Base-by-base conservation (phyloP, 306 rosid species). In the Gynostemma pentaphyllum region DNA sequence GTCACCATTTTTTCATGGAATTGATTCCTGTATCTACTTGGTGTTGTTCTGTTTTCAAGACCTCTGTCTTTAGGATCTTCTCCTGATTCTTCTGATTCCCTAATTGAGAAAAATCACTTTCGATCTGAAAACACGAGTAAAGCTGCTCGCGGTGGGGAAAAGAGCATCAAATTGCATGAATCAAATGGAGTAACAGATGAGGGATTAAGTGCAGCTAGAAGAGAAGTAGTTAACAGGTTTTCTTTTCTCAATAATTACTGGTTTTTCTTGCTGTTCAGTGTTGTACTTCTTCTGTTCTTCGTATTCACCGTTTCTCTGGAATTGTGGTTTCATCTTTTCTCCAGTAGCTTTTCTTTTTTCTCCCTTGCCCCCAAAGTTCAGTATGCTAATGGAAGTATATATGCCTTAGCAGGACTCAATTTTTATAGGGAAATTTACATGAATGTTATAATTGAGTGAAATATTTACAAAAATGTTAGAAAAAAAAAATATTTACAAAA, bases 211-310 rank as follows among this genome's bases (percentile, higher is more conserved):
- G 47, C 47, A 21, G 32, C 46, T 32, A 13, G 34, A 36, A 34
- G n/a, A 56, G 45, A 18, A 57, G 29, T 12, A 37, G 16, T 59
- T 59, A 59, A 59, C 47, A 37, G 32, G 32, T 59, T 37, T 56
- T 37, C 28, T 54, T 37, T 37, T 37, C 30, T 19, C 32, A 59
- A 3, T 59, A 12, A 15, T 21, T 37, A 37, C 29, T 32, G 37
- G 37, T 32, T 32, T 28, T 28, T 51, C 55, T 49, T 30, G 32
- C 16, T 9, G 13, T 34, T 56, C 28, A 56, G 19, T 56, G 19
- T 56, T 56, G 28, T 28, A 34, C 37, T 56, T 56, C 45, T 56
- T 18, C 28, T 56, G 28, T 39, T 59, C 65, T 59, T 36, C 65
- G 37, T 37, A 21, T 21, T 37, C 65, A 19, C 30, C 30, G 11